A percentile compares a stretch with the other conserved stretches of the same genome.
These are phyloP conservation scores for Trametes sp. DNA, from an alignment of 1,284 basidiomycete genomes.

Conservation along the genomic window DNA sequence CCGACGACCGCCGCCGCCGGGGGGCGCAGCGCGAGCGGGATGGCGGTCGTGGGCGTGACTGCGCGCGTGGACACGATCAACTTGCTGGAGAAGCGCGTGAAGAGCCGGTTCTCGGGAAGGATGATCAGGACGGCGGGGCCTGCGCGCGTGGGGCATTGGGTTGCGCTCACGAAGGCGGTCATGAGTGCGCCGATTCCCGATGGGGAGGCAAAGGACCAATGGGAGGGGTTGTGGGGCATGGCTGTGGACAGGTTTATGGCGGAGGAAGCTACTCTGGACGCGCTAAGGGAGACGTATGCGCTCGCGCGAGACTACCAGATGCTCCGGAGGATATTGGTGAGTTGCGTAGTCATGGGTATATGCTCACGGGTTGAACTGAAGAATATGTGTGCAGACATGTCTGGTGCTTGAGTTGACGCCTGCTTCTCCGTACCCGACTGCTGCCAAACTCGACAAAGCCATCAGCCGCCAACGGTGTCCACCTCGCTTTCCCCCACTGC, in stretches of 20 bases:
- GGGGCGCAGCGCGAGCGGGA: conserved; percentile 56
- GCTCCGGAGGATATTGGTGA: conserved; percentile 72
- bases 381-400: conserved; percentile 50
- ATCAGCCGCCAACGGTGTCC: conserved; percentile 62
- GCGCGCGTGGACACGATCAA: conserved; percentile 88
- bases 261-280: conserved; percentile 52
- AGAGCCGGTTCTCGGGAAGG: conserved; percentile 93
- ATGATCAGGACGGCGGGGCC: conserved; percentile 81
- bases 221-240: conserved; percentile 63
- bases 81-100: conserved; percentile 92
- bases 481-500: conserved; percentile 55
- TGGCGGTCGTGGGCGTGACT: conserved; percentile 87
- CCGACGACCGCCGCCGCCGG: conserved; percentile 43
- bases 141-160: conserved; percentile 59
- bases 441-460: conserved; percentile 49
- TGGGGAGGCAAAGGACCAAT: conserved; percentile 48
- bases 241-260: conserved; percentile 64
- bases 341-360: conserved; percentile 32
- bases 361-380: background rate
- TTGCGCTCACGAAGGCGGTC: conserved; percentile 51
- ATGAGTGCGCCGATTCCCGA: conserved; percentile 46
- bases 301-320: conserved; percentile 74
- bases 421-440: conserved; percentile 59
- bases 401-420: conserved; percentile 56
- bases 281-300: conserved; percentile 66